A percentile compares a stretch with the other conserved stretches of the same genome.
These are phyloP conservation scores for Diaporthe sp. DNA, from an alignment of 2,329 filamentous ascomycete species.

Conservation along the genomic window DNA sequence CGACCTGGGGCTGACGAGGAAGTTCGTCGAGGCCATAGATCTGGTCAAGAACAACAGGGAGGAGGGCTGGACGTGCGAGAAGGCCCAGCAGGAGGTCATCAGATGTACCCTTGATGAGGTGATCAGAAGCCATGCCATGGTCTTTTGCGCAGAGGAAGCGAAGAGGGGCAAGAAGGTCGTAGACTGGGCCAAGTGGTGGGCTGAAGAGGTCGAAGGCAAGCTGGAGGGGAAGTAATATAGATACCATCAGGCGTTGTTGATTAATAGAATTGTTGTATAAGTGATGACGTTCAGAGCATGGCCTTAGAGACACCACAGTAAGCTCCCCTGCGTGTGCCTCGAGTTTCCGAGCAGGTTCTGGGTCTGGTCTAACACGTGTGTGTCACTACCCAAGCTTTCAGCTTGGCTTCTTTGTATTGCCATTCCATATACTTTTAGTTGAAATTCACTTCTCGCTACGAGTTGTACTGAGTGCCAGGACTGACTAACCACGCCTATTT, in stretches of 20 bases:
- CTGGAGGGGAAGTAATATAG: conserved; percentile 33
- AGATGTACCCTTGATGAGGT: conserved; percentile 90
- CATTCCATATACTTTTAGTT: not conserved
- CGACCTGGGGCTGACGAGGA: conserved; percentile 82
- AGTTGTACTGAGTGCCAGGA: not conserved
- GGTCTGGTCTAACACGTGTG: not conserved
- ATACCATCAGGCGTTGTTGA: not conserved
- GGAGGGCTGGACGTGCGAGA: conserved; percentile 72
- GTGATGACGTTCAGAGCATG: not conserved
- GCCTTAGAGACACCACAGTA: not conserved
- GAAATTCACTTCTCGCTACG: not conserved
- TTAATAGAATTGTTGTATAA: not conserved
- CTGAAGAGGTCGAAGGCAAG: conserved; percentile 59
- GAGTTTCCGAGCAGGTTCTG: no score
- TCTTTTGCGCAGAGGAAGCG: conserved; percentile 94
- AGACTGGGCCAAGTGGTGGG: conserved; percentile 85
- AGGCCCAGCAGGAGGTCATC: conserved; percentile 81
- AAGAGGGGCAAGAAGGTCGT: conserved; percentile 78
- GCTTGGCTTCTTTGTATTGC: not conserved
- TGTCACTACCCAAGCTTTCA: not conserved
- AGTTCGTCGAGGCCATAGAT: conserved; percentile 87
- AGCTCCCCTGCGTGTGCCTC: not conserved
- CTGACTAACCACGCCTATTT: not conserved
- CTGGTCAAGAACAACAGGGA: conserved; percentile 83
- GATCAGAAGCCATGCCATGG: conserved; percentile 90